Evolutionary conservation across 345 rosid genomes (phyloP), one percentile per base, ranked within the genome.

Genomic region (Gossypium longicalyx): DNA sequence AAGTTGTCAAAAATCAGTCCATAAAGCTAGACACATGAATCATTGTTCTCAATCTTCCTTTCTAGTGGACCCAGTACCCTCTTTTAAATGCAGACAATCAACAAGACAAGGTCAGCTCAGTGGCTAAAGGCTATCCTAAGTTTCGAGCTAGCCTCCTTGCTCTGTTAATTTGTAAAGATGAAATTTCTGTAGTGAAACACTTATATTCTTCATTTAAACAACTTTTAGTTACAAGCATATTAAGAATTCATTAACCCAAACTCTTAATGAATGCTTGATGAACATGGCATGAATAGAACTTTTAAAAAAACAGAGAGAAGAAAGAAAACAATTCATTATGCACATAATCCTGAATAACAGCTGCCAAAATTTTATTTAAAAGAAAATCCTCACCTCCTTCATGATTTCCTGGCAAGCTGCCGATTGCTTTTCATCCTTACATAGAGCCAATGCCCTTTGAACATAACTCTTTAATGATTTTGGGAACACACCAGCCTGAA

Each of bases 391-490:
- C 77, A 91, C 98, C 92, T 90, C 89, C 85, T 80, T 90, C 89
- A 96, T 77, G 77, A 89, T 81, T 52, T 72, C 90, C 81, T 87
- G 90, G 74, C 89, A 91, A 82, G 91, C 94, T 78, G 76, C 83
- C 61, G 77, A 83, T 82, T 90, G 89, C 72, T 84, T 80, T 49
- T 96, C 98, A 86, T 83, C 89, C 78, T 88, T 87, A 84, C 97
- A 91, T 52, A 89, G 92, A 77, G 87, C 82, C 77, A 96, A 78
- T 78, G 89, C 98, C 80, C 97, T 96, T 84, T 93, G 98, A 52
- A 91, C 98, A 81, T 89, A 96, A 72, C 87, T 89, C 51, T 89
- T 82, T 38, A 96, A 83, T 7, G 99, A 91, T 76, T 84, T 88
- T 0, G 97, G 99, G 77, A 93, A 87, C 74, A 71, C 61, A 48